Conservation (phyloP, 2,329 filamentous ascomycete genomes). For the Nannizziopsis arthrosporioides region DNA sequence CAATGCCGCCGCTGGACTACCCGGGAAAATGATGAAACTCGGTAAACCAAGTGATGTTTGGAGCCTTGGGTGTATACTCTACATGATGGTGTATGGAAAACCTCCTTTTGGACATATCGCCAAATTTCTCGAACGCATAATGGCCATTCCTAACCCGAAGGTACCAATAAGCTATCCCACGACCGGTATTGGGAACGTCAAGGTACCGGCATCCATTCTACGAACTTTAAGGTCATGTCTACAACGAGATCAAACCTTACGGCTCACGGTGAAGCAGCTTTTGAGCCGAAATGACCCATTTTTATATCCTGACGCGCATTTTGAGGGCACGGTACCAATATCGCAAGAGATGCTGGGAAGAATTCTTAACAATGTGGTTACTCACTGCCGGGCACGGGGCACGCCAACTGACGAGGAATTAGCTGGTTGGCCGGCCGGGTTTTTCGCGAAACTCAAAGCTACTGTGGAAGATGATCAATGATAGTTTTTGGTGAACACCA, state of each 20-base stretch:
- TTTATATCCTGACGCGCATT: slow-evolving; percentile 44
- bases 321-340: slow-evolving; percentile 38
- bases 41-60: slow-evolving; percentile 94
- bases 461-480: slow-evolving; percentile 32
- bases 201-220: slow-evolving; percentile 45
- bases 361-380: slow-evolving; percentile 49
- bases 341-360: slow-evolving; percentile 49
- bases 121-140: slow-evolving; percentile 72
- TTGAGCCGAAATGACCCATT: slow-evolving; percentile 46
- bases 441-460: slow-evolving; percentile 38
- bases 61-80: slow-evolving; percentile 91
- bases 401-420: slow-evolving; percentile 47
- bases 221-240: slow-evolving; percentile 47
- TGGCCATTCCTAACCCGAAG: slow-evolving; percentile 41
- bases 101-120: slow-evolving; percentile 86
- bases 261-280: slow-evolving; percentile 48
- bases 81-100: slow-evolving; percentile 97
- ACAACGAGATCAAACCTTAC: slow-evolving; percentile 44
- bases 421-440: slow-evolving; percentile 37
- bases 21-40: slow-evolving; percentile 74
- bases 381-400: slow-evolving; percentile 46
- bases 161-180: slow-evolving; percentile 38
- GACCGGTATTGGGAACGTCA: slow-evolving; percentile 37
- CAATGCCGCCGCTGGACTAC: slow-evolving; percentile 50
- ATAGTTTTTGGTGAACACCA: slow-evolving; percentile 11